These are phyloP conservation scores for Hura crepitans DNA, from an alignment of 441 rosid genomes.

Conservation along the genomic window DNA sequence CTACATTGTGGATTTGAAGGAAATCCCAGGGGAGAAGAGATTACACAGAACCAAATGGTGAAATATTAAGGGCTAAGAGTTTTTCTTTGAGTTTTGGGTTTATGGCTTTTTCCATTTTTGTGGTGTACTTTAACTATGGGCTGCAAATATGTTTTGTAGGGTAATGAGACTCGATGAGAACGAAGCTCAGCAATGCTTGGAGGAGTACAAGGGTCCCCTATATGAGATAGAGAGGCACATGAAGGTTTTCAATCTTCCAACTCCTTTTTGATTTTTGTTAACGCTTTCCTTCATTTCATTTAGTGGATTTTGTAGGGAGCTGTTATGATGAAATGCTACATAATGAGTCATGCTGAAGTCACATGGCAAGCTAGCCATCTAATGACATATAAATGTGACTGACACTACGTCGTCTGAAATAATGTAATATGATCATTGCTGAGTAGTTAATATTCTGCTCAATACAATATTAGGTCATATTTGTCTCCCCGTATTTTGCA, in stretches of 20 bases:
- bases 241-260: constrained; percentile 49
- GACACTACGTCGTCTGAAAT: background rate
- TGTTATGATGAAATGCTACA: background rate
- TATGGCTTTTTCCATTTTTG: constrained; percentile 15
- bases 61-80: constrained; percentile 11
- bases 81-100: constrained; percentile 9
- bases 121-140: constrained; percentile 15
- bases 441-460: background rate
- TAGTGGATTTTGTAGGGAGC: background rate
- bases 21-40: constrained; percentile 76
- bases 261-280: constrained; percentile 23
- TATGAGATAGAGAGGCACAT: constrained; percentile 68
- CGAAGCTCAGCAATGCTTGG: constrained; percentile 59
- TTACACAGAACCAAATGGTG: constrained; percentile 92
- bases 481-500: background rate
- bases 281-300: constrained; percentile 5
- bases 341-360: background rate
- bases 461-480: background rate
- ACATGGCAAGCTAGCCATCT: background rate
- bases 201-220: constrained; percentile 64
- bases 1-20: constrained; percentile 73
- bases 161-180: constrained; percentile 57
- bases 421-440: background rate
- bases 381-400: background rate
- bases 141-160: constrained; percentile 41